Evolutionary conservation across 768 basidiomycete genomes (phyloP), one percentile per base, ranked within the genome.

Genomic region (Rhizopogon vulgaris): DNA sequence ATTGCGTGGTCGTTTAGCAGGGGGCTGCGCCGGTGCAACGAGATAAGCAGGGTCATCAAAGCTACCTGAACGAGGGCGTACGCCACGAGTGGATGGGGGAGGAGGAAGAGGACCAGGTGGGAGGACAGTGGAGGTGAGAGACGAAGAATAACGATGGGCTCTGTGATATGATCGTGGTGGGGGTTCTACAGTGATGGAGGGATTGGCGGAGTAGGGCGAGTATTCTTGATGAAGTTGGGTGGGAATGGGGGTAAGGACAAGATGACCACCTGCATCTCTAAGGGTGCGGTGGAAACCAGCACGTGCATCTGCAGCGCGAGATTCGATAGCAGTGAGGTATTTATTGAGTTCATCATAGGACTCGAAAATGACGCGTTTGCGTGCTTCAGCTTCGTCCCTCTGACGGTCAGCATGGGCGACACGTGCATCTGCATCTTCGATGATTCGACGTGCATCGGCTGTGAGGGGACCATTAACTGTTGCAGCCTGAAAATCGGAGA

Each of bases 351-450:
- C 73, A 1, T 59, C 43, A 81, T 82, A 85, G 24, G 69, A 68
- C 17, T 82, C 77, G 22, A 71, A 63, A 36, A 81, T 52, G 51
- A 71, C 64, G 48, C 69, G 69, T 52, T 73, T 60, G 11, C 78
- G 71, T 0, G 76, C 73, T 30, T 80, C 76, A 0, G 77, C 74
- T 10, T 84, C 82, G 59, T 84, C 82, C 47, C 78, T 71, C 3
- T 73, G 76, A 27, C 64, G 61, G 62, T 84, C 81, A 3, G 79
- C 79, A 48, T 70, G 69, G 34, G 71, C 67, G 1, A 74, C 69
- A 48, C 80, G 79, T 27, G 73, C 69, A 54, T 84, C 81, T 53
- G 71, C 74, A 0, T 78, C 72, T 11, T 69, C 54, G 56, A 78
- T 66, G 58, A 71, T 58, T 48, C 71, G 70, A 38, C 67, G 64